Evolutionary conservation across 1,139 yeast genomes (phyloP), one percentile per base, ranked within the genome.

Genomic region (Lodderomyces parapsilosis): DNA sequence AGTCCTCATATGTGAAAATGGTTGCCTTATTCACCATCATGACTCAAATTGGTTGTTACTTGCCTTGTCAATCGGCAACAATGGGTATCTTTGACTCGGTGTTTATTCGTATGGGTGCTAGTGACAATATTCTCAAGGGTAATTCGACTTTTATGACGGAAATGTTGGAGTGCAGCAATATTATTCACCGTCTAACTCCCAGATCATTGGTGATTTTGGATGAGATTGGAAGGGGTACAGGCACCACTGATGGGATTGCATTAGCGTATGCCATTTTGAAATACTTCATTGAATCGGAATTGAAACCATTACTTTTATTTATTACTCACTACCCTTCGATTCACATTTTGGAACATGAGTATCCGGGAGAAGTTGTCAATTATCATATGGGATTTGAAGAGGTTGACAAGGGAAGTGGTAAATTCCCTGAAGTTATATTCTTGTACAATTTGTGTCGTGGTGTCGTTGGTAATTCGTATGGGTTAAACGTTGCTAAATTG

Each of bases 311-410:
- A 36, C 76, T 86, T 0, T 61, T 91, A 18, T 91, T 90, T 62
- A 88, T 91, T 22, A 91, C 98, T 0, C 97, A 91, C 63, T 91
- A 83, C 59, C 93, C 94, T n/a, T 76, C 81, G 15, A 66, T 90
- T 24, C 78, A 82, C 45, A 66, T 70, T 5, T 68, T 87, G 39
- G 81, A 76, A 36, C 50, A 65, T 30, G 58, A 61, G 38, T 72
- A 66, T 49, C 63, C 68, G 1, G 58, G 57, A 0, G 52, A 61
- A 3, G 79, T 85, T 6, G 67, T 69, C 13, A 85, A 83, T 55
- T 83, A 71, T 57, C 94, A 87, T 58, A 85, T 90, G 94, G 90
- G 87, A 11, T 88, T 76, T 55, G 57, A 78, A 10, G 81, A 83
- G 54, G 54, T 58, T n/a, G 57, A 56, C 17, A 41, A 50, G 2